Conservation (phyloP, 2,329 filamentous ascomycete genomes). For the Nectriaceae sp. region DNA sequence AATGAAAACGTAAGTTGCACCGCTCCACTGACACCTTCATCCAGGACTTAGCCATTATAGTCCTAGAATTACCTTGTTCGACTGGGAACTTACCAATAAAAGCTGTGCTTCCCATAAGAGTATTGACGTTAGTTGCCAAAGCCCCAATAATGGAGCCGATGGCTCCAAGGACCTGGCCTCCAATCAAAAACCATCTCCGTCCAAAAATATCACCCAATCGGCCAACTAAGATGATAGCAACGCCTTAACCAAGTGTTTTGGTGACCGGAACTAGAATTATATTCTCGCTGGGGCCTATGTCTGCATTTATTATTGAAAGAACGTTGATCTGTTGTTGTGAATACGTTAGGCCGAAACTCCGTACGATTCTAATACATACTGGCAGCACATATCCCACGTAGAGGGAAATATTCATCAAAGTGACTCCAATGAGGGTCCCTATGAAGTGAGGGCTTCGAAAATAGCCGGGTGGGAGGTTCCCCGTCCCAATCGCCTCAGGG, state of each 20-base stretch:
- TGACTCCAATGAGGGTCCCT: not conserved
- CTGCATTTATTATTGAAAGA: not conserved
- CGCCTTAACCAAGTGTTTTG: not conserved
- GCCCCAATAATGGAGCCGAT: not conserved
- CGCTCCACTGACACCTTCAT: not conserved
- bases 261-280: not conserved
- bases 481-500: not conserved
- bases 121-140: not conserved
- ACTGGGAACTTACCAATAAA: not conserved
- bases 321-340: not conserved
- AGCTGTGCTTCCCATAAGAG: not conserved
- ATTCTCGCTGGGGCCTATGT: not conserved
- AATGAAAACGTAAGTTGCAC: not conserved
- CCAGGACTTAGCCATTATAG: too few species aligned
- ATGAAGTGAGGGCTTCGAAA: not conserved
- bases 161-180: not conserved
- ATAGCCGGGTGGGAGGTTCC: not conserved
- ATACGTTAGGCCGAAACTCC: not conserved
- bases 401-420: not conserved
- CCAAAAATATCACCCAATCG: constrained; percentile 1
- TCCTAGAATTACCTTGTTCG: not conserved
- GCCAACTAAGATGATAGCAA: not conserved
- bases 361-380: not conserved
- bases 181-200: not conserved
- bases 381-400: not conserved